Evolutionary conservation across 164 flowering plant genomes (phyloP).

Genomic region (Houttuynia cordata): DNA sequence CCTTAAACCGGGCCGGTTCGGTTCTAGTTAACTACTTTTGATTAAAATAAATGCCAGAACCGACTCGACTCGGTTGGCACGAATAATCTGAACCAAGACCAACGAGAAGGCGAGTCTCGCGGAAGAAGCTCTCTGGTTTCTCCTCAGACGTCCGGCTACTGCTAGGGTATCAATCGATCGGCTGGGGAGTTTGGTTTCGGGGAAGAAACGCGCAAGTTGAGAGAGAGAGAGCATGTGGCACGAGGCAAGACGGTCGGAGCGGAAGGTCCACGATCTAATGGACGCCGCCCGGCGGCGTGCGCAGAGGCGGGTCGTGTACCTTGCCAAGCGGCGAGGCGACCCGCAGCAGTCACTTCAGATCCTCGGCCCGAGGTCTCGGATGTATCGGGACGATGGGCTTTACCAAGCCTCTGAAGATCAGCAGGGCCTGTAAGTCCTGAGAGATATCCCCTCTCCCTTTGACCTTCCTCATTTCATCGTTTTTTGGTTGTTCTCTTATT

Average conservation of each 20-base stretch:
- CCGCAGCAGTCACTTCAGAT: conserved; percentile 76
- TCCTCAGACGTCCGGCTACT: too few relatives aligned
- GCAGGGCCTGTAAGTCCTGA: conserved; percentile 65
- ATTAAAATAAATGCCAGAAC: too few relatives aligned
- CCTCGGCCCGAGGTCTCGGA: conserved; percentile 57
- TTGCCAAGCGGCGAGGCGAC: conserved; percentile 90
- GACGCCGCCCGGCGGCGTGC: conserved; percentile 97
- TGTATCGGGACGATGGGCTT: conserved; percentile 77
- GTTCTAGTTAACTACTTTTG: too few relatives aligned
- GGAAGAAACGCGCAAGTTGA: too few relatives aligned
- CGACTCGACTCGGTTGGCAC: too few relatives aligned
- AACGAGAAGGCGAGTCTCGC: too few relatives aligned
- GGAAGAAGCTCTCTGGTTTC: too few relatives aligned
- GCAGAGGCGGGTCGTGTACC: conserved; percentile 77
- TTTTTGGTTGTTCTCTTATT: neutral
- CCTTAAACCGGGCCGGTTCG: too few relatives aligned
- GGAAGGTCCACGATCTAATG: conserved; percentile 94
- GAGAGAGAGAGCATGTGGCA: conserved; percentile 65
- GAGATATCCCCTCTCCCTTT: neutral
- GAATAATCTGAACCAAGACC: too few relatives aligned
- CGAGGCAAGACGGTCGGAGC: conserved; percentile 92
- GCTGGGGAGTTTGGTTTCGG: too few relatives aligned
- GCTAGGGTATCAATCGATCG: too few relatives aligned
- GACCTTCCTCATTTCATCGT: neutral
- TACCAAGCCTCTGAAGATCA: conserved; percentile 84